These are phyloP conservation scores for Globisporangium mamillatum DNA, from an alignment of 352 stramenopile species.

Conservation along the genomic window DNA sequence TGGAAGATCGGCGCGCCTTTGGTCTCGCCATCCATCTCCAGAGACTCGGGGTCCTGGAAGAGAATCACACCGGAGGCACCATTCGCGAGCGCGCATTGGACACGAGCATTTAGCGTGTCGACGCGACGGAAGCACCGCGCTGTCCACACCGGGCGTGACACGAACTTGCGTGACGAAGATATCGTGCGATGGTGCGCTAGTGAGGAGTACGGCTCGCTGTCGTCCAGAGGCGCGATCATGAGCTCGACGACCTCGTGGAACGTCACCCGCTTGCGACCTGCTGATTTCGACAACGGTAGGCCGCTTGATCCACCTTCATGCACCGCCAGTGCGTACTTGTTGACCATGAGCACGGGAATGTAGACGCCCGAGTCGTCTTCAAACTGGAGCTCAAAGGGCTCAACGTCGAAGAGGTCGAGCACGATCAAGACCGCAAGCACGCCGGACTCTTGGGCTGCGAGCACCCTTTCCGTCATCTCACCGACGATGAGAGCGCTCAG, in stretches of 20 bases:
- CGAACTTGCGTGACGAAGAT: constrained; percentile 6
- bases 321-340: constrained; percentile 17
- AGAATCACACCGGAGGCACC: constrained; percentile 53
- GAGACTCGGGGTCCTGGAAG: constrained; percentile 29
- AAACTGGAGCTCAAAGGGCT: constrained; percentile 56
- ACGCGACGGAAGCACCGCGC: constrained; percentile 48
- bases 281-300: constrained; percentile 4
- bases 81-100: constrained; percentile 40
- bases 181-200: background rate
- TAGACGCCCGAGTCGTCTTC: constrained; percentile 52
- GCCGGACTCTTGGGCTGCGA: constrained; percentile 59
- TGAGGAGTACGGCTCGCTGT: background rate
- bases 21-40: constrained; percentile 23
- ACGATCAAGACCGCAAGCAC: constrained; percentile 57
- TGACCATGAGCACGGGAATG: constrained; percentile 68
- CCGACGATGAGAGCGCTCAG: constrained; percentile 37
- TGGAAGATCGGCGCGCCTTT: constrained; percentile 3
- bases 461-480: constrained; percentile 43
- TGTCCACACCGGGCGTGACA: constrained; percentile 29
- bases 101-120: constrained; percentile 33
- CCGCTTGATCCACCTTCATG: background rate
- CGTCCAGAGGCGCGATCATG: constrained; percentile 12
- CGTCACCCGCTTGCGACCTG: constrained; percentile 22
- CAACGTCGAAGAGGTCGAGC: constrained; percentile 54
- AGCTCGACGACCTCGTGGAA: constrained; percentile 28